phyloP scores from a whole-genome alignment of 768 basidiomycete genomes.

The Lyophyllum shimeji region DNA sequence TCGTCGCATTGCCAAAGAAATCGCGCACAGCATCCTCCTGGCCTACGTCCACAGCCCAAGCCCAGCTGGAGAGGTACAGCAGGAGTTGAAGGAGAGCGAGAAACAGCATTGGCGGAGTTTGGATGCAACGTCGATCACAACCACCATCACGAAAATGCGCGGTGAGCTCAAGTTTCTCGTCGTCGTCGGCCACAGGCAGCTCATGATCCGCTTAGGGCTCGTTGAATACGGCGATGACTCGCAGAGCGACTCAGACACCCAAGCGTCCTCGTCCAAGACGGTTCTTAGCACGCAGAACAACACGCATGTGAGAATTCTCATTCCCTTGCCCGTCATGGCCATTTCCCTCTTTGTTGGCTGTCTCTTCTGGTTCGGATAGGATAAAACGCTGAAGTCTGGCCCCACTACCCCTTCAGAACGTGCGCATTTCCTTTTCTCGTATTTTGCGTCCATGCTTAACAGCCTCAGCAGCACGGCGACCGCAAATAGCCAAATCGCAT shows the following conservation, averaged over 20 bases:
- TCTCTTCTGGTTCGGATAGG: constrained; percentile 63
- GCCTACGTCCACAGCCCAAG: constrained; percentile 25
- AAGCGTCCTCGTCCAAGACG: constrained; percentile 31
- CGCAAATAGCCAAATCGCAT: constrained; percentile 53
- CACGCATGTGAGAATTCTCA: constrained; percentile 63
- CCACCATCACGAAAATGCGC: constrained; percentile 8
- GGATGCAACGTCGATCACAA: constrained; percentile 18
- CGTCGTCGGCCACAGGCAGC: background rate
- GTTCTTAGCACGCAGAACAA: constrained; percentile 11
- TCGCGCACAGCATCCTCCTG: constrained; percentile 40
- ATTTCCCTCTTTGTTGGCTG: constrained; percentile 70
- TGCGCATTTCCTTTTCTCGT: constrained; percentile 23
- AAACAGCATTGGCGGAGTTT: constrained; percentile 30
- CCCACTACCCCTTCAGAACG: constrained; percentile 40
- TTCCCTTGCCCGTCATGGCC: constrained; percentile 30
- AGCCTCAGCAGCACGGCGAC: constrained; percentile 32
- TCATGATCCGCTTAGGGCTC: constrained; percentile 40
- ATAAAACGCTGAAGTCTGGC: constrained; percentile 46
- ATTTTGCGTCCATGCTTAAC: background rate
- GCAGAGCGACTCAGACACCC: constrained; percentile 54
- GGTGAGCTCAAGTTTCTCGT: constrained; percentile 6
- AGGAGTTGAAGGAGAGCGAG: constrained; percentile 28
- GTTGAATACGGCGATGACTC: constrained; percentile 66
- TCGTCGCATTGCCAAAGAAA: constrained; percentile 45
- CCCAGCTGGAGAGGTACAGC: constrained; percentile 34